These are phyloP conservation scores for Kwoniella europaea DNA, from an alignment of 768 basidiomycete species.

Conservation along the genomic window DNA sequence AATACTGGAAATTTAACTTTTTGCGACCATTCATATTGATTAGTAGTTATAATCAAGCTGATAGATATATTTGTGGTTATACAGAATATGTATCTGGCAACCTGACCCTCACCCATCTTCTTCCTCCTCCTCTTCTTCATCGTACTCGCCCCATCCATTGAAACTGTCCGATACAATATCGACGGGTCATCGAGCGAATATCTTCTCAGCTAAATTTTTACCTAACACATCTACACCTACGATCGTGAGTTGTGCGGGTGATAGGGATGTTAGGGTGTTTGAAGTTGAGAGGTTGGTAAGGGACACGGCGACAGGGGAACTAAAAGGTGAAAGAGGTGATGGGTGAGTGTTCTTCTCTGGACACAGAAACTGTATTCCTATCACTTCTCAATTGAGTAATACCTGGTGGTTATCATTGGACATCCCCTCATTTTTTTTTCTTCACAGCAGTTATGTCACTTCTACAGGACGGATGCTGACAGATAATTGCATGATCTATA, in stretches of 20 bases:
- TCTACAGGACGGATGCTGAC: neutral
- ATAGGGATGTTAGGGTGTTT: constrained; percentile 76
- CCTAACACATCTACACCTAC: constrained; percentile 69
- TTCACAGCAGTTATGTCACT: too few relatives aligned
- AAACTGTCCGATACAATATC: constrained; percentile 70
- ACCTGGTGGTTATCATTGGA: too few relatives aligned
- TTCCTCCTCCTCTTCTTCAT: constrained; percentile 23
- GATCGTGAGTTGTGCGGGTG: constrained; percentile 67
- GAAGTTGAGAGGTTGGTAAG: constrained; percentile 65
- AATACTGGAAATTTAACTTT: neutral
- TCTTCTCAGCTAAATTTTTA: constrained; percentile 82
- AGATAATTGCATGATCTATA: neutral
- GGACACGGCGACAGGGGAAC: constrained; percentile 34
- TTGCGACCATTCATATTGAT: neutral
- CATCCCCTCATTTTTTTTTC: too few relatives aligned
- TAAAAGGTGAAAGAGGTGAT: constrained; percentile 31
- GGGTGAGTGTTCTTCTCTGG: constrained; percentile 38
- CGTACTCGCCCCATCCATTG: constrained; percentile 62
- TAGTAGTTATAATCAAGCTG: neutral
- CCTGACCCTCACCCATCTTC: constrained; percentile 60
- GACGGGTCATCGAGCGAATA: constrained; percentile 81
- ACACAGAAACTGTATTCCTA: too few relatives aligned
- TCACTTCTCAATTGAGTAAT: too few relatives aligned
- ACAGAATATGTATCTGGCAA: constrained; percentile 77
- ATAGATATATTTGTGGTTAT: neutral